These are phyloP conservation scores for Meyerozyma carpophila DNA, from an alignment of 1,139 yeast species.

Conservation along the genomic window DNA sequence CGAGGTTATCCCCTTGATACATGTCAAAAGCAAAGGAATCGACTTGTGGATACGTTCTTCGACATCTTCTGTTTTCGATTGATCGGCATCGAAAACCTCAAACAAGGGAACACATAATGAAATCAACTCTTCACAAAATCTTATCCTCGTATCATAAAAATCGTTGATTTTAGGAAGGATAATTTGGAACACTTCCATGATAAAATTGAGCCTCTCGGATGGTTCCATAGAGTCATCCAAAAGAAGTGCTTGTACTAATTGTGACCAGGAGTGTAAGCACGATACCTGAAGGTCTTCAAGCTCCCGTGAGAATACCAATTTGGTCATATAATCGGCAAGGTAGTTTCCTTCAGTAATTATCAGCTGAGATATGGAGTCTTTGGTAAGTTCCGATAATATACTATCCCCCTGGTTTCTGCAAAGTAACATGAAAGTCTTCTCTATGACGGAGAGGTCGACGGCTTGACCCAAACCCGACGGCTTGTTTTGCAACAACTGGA, in stretches of 20 bases:
- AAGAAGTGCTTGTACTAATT: conserved; percentile 66
- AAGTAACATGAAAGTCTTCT: conserved; percentile 18
- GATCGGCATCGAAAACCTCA: conserved; percentile 52
- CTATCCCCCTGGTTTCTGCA: conserved; percentile 17
- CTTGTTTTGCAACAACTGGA: conserved; percentile 9
- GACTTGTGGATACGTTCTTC: conserved; percentile 43
- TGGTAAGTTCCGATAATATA: conserved; percentile 16
- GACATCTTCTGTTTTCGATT: conserved; percentile 14
- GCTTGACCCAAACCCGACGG: not conserved
- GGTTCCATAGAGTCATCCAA: conserved; percentile 42
- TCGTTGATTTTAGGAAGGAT: conserved; percentile 73
- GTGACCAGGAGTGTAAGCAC: conserved; percentile 78
- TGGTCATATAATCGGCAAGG: conserved; percentile 33
- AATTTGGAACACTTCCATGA: conserved; percentile 70
- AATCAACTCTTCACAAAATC: conserved; percentile 71
- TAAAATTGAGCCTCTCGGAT: conserved; percentile 47
- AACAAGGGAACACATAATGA: conserved; percentile 69
- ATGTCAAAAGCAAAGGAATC: conserved; percentile 65
- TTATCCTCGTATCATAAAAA: conserved; percentile 60
- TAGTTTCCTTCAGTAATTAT: conserved; percentile 23
- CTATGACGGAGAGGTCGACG: conserved; percentile 18
- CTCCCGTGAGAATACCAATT: conserved; percentile 38
- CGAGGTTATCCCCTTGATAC: conserved; percentile 66
- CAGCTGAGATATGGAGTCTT: conserved; percentile 19
- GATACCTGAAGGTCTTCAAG: conserved; percentile 52